Evolutionary conservation across 768 basidiomycete genomes (phyloP), one percentile per base, ranked within the genome.

Genomic region (Trametes cingulata): DNA sequence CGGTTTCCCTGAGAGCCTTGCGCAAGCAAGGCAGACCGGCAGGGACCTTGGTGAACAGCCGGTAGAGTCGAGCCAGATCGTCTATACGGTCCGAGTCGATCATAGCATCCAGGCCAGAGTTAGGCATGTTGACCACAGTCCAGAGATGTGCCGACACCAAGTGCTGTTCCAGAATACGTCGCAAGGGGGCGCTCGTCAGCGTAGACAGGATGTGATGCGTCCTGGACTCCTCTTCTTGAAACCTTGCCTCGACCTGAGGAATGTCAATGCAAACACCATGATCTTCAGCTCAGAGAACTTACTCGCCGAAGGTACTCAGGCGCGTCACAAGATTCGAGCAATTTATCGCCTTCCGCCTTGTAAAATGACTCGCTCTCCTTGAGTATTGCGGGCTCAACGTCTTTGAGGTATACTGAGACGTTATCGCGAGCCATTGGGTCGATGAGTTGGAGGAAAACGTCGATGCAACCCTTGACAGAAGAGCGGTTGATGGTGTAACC

Each of bases 401-500:
- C 87, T 51, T 82, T 81, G 64, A 87, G 85, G 77, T 98, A 99
- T 6, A 95, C 82, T 0, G 86, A 86, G 57, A 71, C 74, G 37
- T 76, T 25, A 4, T 63, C 55, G 6, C 61, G 80, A 19, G 76
- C 77, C 20, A 74, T 74, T 17, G 79, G 79, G 33, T 81, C 79
- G 10, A 80, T 75, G 27, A 98, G 81, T 57, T 87, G 82, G 39
- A 90, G 75, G 46, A 97, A 82, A 45, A 98, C 87, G 41, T 94
- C 91, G 20, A 95, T 87, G 63, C 90, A 93, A 65, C 89, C 90
- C 68, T 92, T 90, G 52, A 98, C 85, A 2, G 91, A 87, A 1
- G 93, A 93, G n/a, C 91, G 88, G 68, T 92, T 93, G 68, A 98
- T 93, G 46, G 83, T 84, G 69, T 90, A 91, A 24, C 95, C 95